Percentiles rank a stretch among this genome's conserved stretches.
Evolutionary conservation across 2,329 filamentous ascomycete species (phyloP).

Genomic region (Ophiosphaerella narmari): DNA sequence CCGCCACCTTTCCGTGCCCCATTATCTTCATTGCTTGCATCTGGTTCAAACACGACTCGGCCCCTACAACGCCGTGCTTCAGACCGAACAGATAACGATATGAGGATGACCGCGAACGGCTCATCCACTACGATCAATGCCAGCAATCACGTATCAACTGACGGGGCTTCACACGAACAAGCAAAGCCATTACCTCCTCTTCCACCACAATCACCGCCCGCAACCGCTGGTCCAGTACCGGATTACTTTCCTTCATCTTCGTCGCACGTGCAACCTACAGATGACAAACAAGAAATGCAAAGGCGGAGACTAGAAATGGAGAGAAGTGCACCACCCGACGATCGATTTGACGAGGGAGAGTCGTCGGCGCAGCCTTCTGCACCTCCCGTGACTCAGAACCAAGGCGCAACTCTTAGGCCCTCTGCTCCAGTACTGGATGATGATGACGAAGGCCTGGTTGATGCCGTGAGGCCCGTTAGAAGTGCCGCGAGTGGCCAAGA

Average conservation of each 20-base stretch:
- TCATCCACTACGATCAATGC: slow-evolving; percentile 33
- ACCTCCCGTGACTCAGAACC: slow-evolving; percentile 17
- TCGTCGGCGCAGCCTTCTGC: slow-evolving; percentile 22
- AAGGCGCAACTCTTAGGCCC: slow-evolving; percentile 21
- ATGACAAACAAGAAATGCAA: slow-evolving; percentile 83
- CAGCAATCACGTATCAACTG: slow-evolving; percentile 6
- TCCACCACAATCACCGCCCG: slow-evolving; percentile 19
- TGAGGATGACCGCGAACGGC: slow-evolving; percentile 17
- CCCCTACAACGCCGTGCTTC: slow-evolving; percentile 21
- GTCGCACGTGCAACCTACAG: slow-evolving; percentile 49
- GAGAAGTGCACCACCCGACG: slow-evolving; percentile 47
- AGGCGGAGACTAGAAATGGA: slow-evolving; percentile 48
- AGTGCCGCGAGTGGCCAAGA: slow-evolving; percentile 6
- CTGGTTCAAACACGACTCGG: slow-evolving; percentile 6
- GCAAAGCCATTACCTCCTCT: slow-evolving; percentile 28
- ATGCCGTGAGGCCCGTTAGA: slow-evolving; percentile 27
- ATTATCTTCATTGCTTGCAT: slow-evolving; percentile 15
- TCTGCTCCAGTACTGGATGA: slow-evolving; percentile 41
- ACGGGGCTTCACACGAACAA: slow-evolving; percentile 10
- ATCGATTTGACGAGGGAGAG: slow-evolving; percentile 26
- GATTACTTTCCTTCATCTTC: slow-evolving; percentile 37
- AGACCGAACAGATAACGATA: slow-evolving; percentile 15
- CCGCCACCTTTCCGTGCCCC: slow-evolving; percentile 31
- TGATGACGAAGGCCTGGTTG: slow-evolving; percentile 40
- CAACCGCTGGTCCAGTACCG: slow-evolving; percentile 24